Base-by-base conservation (phyloP, 192 early-diverging fungal genomes). In the Backusella westeae region DNA sequence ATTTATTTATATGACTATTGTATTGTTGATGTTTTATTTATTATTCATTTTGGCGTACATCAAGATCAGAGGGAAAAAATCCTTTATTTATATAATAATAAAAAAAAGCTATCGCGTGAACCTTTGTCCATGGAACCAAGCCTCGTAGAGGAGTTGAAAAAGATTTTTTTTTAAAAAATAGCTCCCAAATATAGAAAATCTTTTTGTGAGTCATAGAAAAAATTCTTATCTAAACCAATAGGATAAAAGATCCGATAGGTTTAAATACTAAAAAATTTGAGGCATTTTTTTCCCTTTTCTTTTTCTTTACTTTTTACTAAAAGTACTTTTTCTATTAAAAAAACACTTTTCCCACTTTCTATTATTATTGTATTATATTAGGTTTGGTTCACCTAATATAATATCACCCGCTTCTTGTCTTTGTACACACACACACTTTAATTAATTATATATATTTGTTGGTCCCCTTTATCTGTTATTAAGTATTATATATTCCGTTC, bases 371-470 rank as follows among this genome's bases (percentile, higher is more conserved):
- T 63, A 63, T 63, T 63, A 14, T 63, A 63, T 63, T 63, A 32
- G 56, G 56, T 63, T 63, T 63, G 8, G 56, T 63, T 63, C 56
- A 63, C 56, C 56, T 63, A 63, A 29, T 63, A 63, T 63, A 63
- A 63, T 59, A 59, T 63, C 56, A 23, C 3, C 56, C 56, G 56
- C 56, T 63, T 63, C 56, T 26, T 12, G 32, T 32, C 32, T 32
- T 32, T 3, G 32, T 32, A 32, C 32, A 29, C 10, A 14, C 26
- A 29, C 21, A 29, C 56, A 14, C 23, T 12, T 59, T 26, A 59
- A 52, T 53, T 53, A 53, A 32, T 49, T 72, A 46, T 34, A 26
- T 46, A 71, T 72, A 46, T 72, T 44, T 72, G 34, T 44, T 72
- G 41, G 39, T 72, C 21, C 70, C 46, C 70, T 29, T 36, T 71